Evolutionary conservation across 2,329 filamentous ascomycete species (phyloP).

Genomic region (Teratosphaeriaceae sp.): DNA sequence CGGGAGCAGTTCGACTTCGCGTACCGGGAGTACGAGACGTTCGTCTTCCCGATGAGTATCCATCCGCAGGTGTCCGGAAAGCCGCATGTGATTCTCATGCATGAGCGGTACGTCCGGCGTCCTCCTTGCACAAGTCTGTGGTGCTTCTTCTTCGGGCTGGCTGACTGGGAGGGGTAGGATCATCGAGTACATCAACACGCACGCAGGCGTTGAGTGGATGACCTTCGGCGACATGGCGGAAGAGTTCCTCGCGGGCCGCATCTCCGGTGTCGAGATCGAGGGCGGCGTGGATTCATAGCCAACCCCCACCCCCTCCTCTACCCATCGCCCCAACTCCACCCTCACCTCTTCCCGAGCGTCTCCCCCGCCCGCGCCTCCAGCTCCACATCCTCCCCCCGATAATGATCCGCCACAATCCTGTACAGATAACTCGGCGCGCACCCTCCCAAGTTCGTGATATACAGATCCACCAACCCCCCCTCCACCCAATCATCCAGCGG

Average conservation of each 20-base stretch:
- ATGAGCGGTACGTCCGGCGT: constrained; percentile 30
- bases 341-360: no score
- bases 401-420: constrained; percentile 67
- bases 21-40: constrained; percentile 40
- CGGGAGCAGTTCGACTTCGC: constrained; percentile 42
- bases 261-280: constrained; percentile 29
- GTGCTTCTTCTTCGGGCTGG: neutral
- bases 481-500: constrained; percentile 78
- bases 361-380: no score
- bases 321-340: no score
- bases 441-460: constrained; percentile 77
- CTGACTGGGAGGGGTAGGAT: constrained; percentile 17
- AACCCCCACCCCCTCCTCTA: no score
- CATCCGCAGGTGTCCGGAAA: constrained; percentile 45
- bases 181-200: constrained; percentile 40
- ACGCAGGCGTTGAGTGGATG: constrained; percentile 41
- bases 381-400: constrained; percentile 68
- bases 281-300: constrained; percentile 22
- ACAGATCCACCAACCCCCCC: constrained; percentile 67
- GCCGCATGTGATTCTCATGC: constrained; percentile 41
- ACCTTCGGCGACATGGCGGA: constrained; percentile 31
- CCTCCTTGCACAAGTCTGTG: neutral
- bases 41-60: constrained; percentile 43
- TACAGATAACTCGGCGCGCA: constrained; percentile 68
- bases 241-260: constrained; percentile 30